Percentiles rank a stretch among this genome's conserved stretches.
Evolutionary conservation across 2,329 filamentous ascomycete species (phyloP).

Genomic region (Tricladium varicosporioides): DNA sequence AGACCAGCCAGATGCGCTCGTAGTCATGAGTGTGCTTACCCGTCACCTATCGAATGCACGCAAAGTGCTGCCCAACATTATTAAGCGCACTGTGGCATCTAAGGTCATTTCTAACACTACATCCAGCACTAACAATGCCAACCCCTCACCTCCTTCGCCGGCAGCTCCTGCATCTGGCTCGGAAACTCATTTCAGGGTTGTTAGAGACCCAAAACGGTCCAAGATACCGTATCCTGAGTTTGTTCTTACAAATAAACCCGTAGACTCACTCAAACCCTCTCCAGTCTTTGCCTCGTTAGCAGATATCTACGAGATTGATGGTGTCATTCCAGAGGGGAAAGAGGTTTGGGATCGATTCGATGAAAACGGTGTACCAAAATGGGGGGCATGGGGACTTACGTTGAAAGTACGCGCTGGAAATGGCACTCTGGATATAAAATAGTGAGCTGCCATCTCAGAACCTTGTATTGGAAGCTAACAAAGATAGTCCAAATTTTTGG

Average conservation of each 20-base stretch:
- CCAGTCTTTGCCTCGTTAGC: background rate
- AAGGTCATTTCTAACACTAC: background rate
- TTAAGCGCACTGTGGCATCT: background rate
- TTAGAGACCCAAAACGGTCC: no score
- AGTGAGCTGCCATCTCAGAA: background rate
- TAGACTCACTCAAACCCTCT: background rate
- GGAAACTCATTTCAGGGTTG: no score
- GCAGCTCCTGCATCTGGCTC: no score
- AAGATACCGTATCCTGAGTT: no score
- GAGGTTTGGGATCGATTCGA: no score
- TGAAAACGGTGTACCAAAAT: constrained; percentile 13
- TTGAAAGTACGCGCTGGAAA: constrained; percentile 8
- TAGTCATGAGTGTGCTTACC: background rate
- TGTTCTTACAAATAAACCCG: no score
- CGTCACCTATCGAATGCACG: background rate
- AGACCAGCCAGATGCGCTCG: background rate
- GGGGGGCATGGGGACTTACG: constrained; percentile 17
- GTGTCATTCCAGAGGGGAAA: background rate
- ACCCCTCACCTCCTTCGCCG: no score
- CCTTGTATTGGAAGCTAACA: background rate
- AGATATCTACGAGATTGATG: constrained; percentile 4
- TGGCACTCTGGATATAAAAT: background rate
- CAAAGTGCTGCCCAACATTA: background rate
- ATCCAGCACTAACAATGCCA: background rate
- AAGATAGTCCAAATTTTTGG: constrained; percentile 40